Base-by-base conservation (phyloP, 257 asterid genomes). In the Jasminum sambac region DNA sequence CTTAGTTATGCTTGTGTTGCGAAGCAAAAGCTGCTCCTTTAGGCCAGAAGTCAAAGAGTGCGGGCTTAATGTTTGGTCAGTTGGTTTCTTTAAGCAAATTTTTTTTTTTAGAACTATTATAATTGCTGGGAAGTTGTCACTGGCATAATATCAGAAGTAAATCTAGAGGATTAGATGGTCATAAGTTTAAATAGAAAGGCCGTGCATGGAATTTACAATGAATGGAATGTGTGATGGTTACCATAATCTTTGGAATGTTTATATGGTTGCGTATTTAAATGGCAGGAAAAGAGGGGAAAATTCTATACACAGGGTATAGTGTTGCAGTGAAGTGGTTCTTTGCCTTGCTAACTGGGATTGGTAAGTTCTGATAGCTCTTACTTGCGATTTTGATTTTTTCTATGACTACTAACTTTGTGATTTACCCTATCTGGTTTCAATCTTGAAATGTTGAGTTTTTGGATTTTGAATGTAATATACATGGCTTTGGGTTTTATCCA, bases 291-390 rank as follows among this genome's bases (percentile, higher is more conserved):
- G 60, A 83, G 89, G 78, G 97, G 98, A 78, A 95, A 84, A 85
- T 84, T 95, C 65, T 95, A 86, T 73, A 77, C 83, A 77, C 83
- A 77, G 95, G 91, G 67, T 91, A 95, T 76, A 82, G 84, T 38
- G 93, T 95, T 44, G 81, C 72, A 52, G 95, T 89, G 74, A 95
- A 95, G 77, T 95, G 99, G 99, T 65, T 90, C 68, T 83, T 95
- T 66, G 94, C 99, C 13, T 88, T 88, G 80, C 93, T 91, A 34
- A 87, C 87, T 63, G 99, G 99, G 66, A 87, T 89, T 44, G 98
- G 99, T 95, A 85, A 91, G 98, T 84, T 80, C 63, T 36, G 0
- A 63, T 43, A 21, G 41, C 44, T 63, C 48, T 16, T 63, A 16
- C 37, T 52, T 26, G 39, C 65, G 36, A 65, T 42, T 66, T 61